Conservation (phyloP, 306 rosid species). For the Cicer cuneatum region DNA sequence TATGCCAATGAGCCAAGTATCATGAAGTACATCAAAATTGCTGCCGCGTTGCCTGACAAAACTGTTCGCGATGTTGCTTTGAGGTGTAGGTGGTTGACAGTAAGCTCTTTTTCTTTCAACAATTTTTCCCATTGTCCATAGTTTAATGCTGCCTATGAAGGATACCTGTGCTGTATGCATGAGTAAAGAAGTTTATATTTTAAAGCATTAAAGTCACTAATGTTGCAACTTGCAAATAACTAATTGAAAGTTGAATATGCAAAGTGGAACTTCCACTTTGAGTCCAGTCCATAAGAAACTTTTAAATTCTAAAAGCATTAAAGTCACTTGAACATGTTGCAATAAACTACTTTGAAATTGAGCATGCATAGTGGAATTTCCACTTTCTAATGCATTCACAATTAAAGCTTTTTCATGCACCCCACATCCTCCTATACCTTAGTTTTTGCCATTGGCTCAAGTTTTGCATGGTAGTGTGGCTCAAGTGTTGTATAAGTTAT, state of each 20-base stretch:
- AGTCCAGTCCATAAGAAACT: no score
- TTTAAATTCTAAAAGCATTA: neutral
- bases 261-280: no score
- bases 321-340: slow-evolving; percentile 5
- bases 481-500: slow-evolving; percentile 23
- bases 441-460: slow-evolving; percentile 19
- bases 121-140: slow-evolving; percentile 24
- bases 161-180: slow-evolving; percentile 4
- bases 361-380: slow-evolving; percentile 28
- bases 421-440: neutral
- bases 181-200: slow-evolving; percentile 15
- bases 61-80: slow-evolving; percentile 99
- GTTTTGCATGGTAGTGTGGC: slow-evolving; percentile 33
- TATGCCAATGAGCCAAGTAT: slow-evolving; percentile 89
- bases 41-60: slow-evolving; percentile 85
- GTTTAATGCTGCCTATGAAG: slow-evolving; percentile 19
- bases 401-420: neutral
- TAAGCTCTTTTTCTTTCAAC: slow-evolving; percentile 58
- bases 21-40: slow-evolving; percentile 94
- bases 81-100: slow-evolving; percentile 99
- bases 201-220: neutral
- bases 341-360: slow-evolving; percentile 13
- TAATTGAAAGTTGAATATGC: no score
- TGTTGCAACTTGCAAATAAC: no score
- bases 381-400: slow-evolving; percentile 35